These are phyloP conservation scores for Domatiomyces globalis DNA, from an alignment of 2,329 filamentous ascomycete genomes.

Conservation along the genomic window DNA sequence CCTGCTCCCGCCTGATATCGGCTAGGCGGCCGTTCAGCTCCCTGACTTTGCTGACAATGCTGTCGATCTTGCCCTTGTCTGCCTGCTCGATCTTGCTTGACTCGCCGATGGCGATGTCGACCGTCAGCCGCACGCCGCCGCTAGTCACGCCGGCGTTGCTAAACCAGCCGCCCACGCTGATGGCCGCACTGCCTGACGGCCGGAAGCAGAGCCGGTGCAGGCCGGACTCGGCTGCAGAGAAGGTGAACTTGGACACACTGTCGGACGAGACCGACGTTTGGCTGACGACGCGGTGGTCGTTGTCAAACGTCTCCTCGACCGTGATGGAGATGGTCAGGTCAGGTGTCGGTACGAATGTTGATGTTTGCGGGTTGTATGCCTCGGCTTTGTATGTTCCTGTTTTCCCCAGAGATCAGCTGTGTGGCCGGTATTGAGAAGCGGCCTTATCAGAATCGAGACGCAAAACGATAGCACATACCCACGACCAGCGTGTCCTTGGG, in stretches of 20 bases:
- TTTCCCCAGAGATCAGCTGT: neutral
- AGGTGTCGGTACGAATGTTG: conserved; percentile 56
- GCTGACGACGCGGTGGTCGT: conserved; percentile 80
- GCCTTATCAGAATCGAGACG: too few species aligned
- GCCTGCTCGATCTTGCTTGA: conserved; percentile 84
- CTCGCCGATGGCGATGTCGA: conserved; percentile 90
- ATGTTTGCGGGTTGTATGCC: conserved; percentile 60
- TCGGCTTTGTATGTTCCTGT: conserved; percentile 71
- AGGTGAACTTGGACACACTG: conserved; percentile 74
- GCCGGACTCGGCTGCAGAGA: conserved; percentile 85
- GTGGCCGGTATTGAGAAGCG: neutral
- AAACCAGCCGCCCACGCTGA: conserved; percentile 57
- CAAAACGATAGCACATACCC: conserved; percentile 37
- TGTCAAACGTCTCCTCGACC: conserved; percentile 93
- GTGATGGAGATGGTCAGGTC: conserved; percentile 76
- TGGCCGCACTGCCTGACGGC: conserved; percentile 57
- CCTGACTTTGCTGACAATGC: conserved; percentile 74
- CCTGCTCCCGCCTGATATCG: conserved; percentile 85
- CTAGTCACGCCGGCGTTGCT: conserved; percentile 51
- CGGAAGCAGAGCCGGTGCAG: conserved; percentile 94
- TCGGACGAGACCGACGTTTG: conserved; percentile 56
- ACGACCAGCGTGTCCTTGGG: conserved; percentile 95
- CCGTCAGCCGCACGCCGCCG: conserved; percentile 65
- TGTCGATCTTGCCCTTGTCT: conserved; percentile 84
- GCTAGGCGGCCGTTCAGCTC: conserved; percentile 76